Base-by-base conservation (phyloP, 2,329 filamentous ascomycete species). In the Cephalotrichum gorgonifer region DNA sequence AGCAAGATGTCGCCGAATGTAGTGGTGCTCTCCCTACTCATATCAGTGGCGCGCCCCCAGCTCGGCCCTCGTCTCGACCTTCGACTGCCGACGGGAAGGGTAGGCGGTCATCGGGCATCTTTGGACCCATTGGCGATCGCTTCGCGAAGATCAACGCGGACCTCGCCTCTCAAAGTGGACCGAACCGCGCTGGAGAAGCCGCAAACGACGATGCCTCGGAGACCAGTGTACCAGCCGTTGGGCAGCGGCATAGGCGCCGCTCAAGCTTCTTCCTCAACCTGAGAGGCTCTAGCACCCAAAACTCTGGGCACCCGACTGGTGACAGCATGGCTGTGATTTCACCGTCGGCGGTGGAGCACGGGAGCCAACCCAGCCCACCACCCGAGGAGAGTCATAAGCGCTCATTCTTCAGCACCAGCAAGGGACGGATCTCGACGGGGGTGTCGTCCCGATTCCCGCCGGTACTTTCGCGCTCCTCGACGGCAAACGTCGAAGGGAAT, bases 241-340 rank as follows among this genome's bases (percentile, higher is more conserved):
- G 58, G 39, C 70, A 20, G 35, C 20, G 17, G 35, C 35, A 39
- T 3, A 39, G 64, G 50, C 65, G 64, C 2, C 60, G 66, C 27
- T 64, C 66, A 22, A 65, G 62, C 17, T 65, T 74, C 44, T 68
- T 74, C 42, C 59, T 55, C 7, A 50, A 61, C 3, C 53, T 68
- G 2, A 48, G 43, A 38, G 14, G 17, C n/a, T 31, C 25, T 9
- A 20, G 15, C 35, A 20, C 20, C 4, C 15, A 17, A 17, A 23
- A 43, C 15, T 23, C 46, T 1, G 26, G 33, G 2, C 46, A 35
- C 4, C 33, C 22, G 7, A 48, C 38, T 23, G 17, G n/a, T 8
- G 46, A 48, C 38, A 48, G 46, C 27, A 48, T 33, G 35, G 14
- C 31, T 14, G 46, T 27, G n/a, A 38, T 43, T 27, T 31, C 46